These are phyloP conservation scores for Chloropicon primus DNA, from an alignment of 139 green algal species.

Conservation along the genomic window DNA sequence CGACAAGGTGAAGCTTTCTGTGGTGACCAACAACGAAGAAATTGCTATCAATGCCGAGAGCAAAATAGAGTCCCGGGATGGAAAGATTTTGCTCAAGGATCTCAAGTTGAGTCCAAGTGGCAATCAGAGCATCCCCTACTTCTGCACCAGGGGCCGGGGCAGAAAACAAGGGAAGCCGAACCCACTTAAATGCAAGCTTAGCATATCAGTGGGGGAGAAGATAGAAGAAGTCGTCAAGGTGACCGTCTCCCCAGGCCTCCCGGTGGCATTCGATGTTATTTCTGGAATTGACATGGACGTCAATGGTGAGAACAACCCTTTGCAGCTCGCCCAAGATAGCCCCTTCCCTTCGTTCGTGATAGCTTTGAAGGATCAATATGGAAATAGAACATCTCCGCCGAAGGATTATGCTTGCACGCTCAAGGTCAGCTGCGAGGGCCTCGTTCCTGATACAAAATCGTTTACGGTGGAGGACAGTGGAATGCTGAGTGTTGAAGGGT, in stretches of 20 bases:
- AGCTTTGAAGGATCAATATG: background rate
- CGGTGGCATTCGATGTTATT: background rate
- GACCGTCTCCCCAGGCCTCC: background rate
- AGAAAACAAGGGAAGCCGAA: background rate
- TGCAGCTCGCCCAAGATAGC: background rate
- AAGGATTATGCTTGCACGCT: no score
- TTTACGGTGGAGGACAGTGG: no score
- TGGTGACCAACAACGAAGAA: conserved; percentile 11
- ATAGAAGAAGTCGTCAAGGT: background rate
- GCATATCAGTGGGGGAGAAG: background rate
- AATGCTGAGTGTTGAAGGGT: no score
- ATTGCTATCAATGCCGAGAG: background rate
- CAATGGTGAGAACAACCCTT: background rate
- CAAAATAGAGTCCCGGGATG: background rate
- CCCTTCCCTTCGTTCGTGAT: background rate
- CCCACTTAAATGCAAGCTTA: background rate
- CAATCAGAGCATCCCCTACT: background rate
- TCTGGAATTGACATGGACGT: background rate
- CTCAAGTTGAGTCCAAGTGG: background rate
- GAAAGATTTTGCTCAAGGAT: background rate
- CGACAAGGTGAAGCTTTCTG: conserved; percentile 7
- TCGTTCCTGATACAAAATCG: no score
- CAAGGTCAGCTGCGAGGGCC: no score
- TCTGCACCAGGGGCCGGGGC: background rate
- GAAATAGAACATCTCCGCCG: background rate